These are phyloP conservation scores for Ceratocystis ficicola DNA, from an alignment of 2,329 filamentous ascomycete species.

Conservation along the genomic window DNA sequence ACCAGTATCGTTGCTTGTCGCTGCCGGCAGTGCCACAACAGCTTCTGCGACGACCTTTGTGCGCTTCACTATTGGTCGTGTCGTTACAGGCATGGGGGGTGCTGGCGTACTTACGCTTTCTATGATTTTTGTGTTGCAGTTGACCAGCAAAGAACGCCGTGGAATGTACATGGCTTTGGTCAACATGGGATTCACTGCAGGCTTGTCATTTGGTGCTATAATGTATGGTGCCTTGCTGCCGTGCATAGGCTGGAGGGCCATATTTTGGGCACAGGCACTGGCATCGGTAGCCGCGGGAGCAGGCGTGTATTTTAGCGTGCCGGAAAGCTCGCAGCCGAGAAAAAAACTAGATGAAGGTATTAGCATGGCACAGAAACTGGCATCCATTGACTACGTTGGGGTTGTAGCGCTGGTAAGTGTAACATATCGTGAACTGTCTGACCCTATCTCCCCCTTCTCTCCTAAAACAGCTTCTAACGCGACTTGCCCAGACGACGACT, in stretches of 20 bases:
- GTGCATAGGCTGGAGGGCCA: constrained; percentile 40
- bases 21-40: constrained; percentile 52
- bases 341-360: neutral
- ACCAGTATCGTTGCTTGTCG: constrained; percentile 45
- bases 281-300: constrained; percentile 48
- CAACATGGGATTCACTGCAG: constrained; percentile 60
- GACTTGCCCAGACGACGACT: constrained; percentile 39
- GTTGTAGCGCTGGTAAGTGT: constrained; percentile 49
- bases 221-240: constrained; percentile 54
- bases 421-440: neutral
- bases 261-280: constrained; percentile 64
- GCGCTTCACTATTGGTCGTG: constrained; percentile 56
- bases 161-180: constrained; percentile 63
- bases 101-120: constrained; percentile 62
- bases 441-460: neutral
- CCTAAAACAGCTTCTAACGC: constrained; percentile 22
- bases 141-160: constrained; percentile 53
- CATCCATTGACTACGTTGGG: constrained; percentile 62
- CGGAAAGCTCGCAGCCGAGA: constrained; percentile 27
- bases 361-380: constrained; percentile 39
- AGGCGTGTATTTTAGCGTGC: constrained; percentile 54
- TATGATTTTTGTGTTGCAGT: constrained; percentile 64
- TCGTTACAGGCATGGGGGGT: constrained; percentile 54
- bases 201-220: constrained; percentile 59
- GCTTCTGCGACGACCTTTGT: constrained; percentile 46